A percentile compares a stretch with the other conserved stretches of the same genome.
These are phyloP conservation scores for Pyrrhoderma noxium DNA, from an alignment of 1,284 basidiomycete species.

Conservation along the genomic window DNA sequence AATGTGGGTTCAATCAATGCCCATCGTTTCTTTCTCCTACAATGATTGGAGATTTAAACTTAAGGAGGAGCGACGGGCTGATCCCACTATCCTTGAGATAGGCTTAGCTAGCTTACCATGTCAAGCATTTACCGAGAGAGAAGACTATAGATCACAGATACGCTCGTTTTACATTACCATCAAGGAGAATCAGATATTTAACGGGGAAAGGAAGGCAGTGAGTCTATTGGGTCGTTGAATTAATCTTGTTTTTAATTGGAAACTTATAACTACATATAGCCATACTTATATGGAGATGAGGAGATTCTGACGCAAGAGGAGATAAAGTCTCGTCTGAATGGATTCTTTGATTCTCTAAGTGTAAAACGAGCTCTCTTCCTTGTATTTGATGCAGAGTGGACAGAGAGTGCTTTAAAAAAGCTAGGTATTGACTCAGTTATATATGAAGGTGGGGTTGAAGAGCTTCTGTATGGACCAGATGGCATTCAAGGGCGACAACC, in stretches of 20 bases:
- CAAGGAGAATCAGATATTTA: slow-evolving; percentile 23
- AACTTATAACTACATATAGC: too few species aligned
- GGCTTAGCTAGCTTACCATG: slow-evolving; percentile 27
- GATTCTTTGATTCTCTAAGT: slow-evolving; percentile 18
- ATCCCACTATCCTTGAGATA: slow-evolving; percentile 29
- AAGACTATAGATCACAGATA: slow-evolving; percentile 17
- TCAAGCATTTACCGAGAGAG: slow-evolving; percentile 17
- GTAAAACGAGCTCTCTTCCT: slow-evolving; percentile 23
- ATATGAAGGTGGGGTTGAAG: slow-evolving; percentile 23
- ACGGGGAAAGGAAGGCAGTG: neutral
- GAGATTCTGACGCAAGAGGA: slow-evolving; percentile 7
- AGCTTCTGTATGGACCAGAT: slow-evolving; percentile 18
- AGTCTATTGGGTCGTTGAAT: too few species aligned
- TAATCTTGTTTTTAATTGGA: too few species aligned
- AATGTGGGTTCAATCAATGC: slow-evolving; percentile 21
- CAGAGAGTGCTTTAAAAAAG: slow-evolving; percentile 20
- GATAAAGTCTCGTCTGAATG: slow-evolving; percentile 18
- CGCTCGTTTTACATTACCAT: slow-evolving; percentile 23
- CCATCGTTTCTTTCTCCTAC: slow-evolving; percentile 26
- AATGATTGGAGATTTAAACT: slow-evolving; percentile 26
- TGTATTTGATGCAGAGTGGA: slow-evolving; percentile 23
- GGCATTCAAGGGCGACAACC: neutral
- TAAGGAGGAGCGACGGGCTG: slow-evolving; percentile 19
- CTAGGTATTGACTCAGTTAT: slow-evolving; percentile 23
- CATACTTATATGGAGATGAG: too few species aligned